Evolutionary conservation across 2,329 filamentous ascomycete species (phyloP), one percentile per base, ranked within the genome.

Genomic region (Colletotrichum sp.): DNA sequence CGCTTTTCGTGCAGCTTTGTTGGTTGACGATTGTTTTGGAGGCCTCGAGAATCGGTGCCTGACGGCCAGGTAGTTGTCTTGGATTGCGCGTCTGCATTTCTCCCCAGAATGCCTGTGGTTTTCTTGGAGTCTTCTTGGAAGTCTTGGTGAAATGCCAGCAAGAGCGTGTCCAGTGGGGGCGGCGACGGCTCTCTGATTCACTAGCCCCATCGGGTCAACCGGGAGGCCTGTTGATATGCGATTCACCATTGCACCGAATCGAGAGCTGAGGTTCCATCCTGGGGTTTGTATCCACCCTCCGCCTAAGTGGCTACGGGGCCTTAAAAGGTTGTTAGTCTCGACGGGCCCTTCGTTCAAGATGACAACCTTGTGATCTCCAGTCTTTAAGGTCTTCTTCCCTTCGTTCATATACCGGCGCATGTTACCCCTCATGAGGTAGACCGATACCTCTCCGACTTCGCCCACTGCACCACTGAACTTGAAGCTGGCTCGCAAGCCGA

Each of bases 261-360:
- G 26, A 18, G 55, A 18, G 55, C 49, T 36, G 34, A 30, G 26
- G 64, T 71, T 44, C 66, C 57, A 44, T 68, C 32, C 57, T 44
- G 63, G 69, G 62, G 69, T 72, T 52, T 49, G 52, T 49, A 34
- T 59, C 69, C 63, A 73, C 69, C 36, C 68, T 18, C 16, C 13
- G 52, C 39, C 18, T 39, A 15, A 44, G n/a, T 24, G 6, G 8
- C 10, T 15, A 63, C 30, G 32, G 39, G 39, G 36, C 39, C 26
- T 68, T 76, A 44, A 73, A 76, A 76, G 55, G 39, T 55, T 21
- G 63, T 63, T 18, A 24, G n/a, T 28, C 57, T 49, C 63, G 63
- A 64, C 63, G 63, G 55, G 12, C 21, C 32, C n/a, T 62, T 57
- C 12, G n/a, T 34, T 32, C 6, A 26, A 32, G 28, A 28, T 26